phyloP scores from a whole-genome alignment of 495 filamentous ascomycete species.

The Neurospora africana region DNA sequence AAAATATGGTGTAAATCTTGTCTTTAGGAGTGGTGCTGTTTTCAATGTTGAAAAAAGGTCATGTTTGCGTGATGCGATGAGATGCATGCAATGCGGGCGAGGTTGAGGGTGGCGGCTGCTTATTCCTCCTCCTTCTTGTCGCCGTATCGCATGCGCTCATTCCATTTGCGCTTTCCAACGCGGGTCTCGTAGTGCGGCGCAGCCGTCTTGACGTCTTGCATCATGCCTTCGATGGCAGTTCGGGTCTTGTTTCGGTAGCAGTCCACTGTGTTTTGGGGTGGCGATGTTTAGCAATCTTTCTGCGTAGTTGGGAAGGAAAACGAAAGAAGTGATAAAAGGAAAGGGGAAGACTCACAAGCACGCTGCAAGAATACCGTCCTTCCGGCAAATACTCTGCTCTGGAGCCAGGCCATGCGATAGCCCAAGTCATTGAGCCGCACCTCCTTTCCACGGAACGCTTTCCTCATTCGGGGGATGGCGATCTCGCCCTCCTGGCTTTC shows the following conservation, averaged over 20 bases:
- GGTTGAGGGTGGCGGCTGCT: not conserved
- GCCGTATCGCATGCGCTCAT: constrained; percentile 45
- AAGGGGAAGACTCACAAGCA: constrained; percentile 59
- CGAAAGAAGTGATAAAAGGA: not conserved
- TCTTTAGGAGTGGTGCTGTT: not conserved
- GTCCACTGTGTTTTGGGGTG: constrained; percentile 52
- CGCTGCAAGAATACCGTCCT: constrained; percentile 83
- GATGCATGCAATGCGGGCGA: not conserved
- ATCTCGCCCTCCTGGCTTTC: constrained; percentile 56
- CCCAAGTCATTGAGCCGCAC: constrained; percentile 82
- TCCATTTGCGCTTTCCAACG: constrained; percentile 75
- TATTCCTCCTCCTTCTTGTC: constrained; percentile 30
- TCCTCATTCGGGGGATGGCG: constrained; percentile 60
- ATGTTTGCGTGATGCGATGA: not conserved
- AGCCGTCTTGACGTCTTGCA: constrained; percentile 57
- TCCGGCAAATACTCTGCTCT: constrained; percentile 76
- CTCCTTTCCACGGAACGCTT: constrained; percentile 61
- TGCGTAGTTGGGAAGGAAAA: not conserved
- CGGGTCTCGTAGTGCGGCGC: constrained; percentile 85
- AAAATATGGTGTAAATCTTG: not conserved
- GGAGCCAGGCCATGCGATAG: constrained; percentile 90
- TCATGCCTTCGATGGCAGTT: constrained; percentile 61
- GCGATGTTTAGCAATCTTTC: not conserved
- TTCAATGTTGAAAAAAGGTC: not conserved
- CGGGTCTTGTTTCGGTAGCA: constrained; percentile 90